phyloP scores from a whole-genome alignment of 176 grass and related monocot species.

The Aegilops sharonensis region DNA sequence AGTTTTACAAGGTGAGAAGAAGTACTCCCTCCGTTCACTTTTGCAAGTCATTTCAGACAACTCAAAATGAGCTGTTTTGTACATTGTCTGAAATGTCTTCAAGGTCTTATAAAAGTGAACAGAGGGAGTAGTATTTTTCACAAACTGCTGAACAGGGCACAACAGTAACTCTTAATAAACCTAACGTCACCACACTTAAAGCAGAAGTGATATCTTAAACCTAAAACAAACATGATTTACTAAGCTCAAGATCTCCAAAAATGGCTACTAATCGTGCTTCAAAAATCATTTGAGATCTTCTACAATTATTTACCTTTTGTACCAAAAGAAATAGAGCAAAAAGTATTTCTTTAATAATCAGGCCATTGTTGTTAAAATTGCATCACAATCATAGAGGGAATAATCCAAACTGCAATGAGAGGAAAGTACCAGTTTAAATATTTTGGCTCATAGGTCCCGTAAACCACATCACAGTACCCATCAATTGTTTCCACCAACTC shows the following conservation, averaged over 20 bases:
- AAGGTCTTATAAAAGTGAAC: too few species aligned
- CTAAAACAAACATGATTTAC: background rate
- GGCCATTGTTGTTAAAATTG: background rate
- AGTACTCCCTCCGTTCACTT: too few species aligned
- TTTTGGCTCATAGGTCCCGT: constrained; percentile 86
- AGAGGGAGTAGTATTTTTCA: constrained; percentile 1
- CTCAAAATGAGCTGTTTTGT: too few species aligned
- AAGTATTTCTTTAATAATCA: background rate
- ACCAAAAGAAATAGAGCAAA: background rate
- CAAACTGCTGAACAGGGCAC: constrained; percentile 1
- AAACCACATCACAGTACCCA: constrained; percentile 89
- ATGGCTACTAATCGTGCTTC: background rate
- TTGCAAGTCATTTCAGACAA: too few species aligned
- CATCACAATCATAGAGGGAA: background rate
- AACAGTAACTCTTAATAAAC: constrained; percentile 15
- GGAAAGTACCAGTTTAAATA: constrained; percentile 66
- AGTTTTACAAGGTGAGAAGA: too few species aligned
- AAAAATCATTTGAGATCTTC: background rate
- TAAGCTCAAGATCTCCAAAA: constrained; percentile 24
- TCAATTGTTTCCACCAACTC: constrained; percentile 70
- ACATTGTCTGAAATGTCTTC: too few species aligned
- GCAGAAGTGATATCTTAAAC: background rate
- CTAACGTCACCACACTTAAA: background rate
- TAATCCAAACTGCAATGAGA: constrained; percentile 4
- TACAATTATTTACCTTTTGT: background rate